Evolutionary conservation across 768 basidiomycete species (phyloP).

Genomic region (Fibroporia radiculosa): DNA sequence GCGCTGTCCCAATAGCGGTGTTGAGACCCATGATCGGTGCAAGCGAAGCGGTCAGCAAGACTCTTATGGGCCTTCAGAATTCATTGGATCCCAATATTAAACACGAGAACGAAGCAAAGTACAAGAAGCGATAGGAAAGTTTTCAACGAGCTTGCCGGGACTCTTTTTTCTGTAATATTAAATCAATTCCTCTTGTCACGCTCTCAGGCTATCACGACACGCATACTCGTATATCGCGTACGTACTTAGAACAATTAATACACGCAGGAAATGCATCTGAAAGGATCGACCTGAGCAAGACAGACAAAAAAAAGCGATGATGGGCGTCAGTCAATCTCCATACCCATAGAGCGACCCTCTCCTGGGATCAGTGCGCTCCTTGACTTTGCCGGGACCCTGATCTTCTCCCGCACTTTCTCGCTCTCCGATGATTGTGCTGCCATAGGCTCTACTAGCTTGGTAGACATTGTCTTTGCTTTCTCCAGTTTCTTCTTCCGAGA

Average conservation of each 20-base stretch:
- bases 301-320: neutral
- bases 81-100: conserved; percentile 81
- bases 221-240: no score
- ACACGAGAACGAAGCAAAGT: conserved; percentile 86
- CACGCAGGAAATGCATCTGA: conserved; percentile 10
- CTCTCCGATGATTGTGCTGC: conserved; percentile 33
- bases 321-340: conserved; percentile 65
- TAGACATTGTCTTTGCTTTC: conserved; percentile 42
- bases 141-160: no score
- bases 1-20: conserved; percentile 96
- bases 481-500: conserved; percentile 63
- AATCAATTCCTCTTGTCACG: no score
- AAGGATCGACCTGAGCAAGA: conserved; percentile 2
- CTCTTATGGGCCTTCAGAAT: conserved; percentile 88
- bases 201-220: no score
- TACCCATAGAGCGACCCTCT: conserved; percentile 84
- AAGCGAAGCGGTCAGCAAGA: conserved; percentile 94
- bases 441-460: conserved; percentile 63
- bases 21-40: conserved; percentile 98
- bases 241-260: neutral
- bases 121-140: conserved; percentile 64
- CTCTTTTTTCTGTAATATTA: no score
- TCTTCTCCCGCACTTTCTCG: conserved; percentile 62
- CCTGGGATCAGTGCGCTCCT: conserved; percentile 73
- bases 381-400: conserved; percentile 59